Evolutionary conservation across 305 asterid species (phyloP).

Genomic region (Fraxinus greggii): DNA sequence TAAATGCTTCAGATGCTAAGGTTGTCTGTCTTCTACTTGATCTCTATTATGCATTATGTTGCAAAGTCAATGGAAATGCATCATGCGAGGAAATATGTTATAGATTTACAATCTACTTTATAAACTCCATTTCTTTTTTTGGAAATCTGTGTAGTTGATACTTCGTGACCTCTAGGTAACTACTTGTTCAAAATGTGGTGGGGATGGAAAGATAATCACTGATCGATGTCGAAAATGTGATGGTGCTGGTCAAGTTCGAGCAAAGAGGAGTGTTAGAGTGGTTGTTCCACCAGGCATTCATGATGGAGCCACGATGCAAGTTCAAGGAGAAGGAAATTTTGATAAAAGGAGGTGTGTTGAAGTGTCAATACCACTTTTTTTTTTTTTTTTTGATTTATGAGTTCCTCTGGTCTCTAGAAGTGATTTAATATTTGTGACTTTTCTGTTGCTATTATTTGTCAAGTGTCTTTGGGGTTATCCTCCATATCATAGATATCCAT

Average conservation of each 20-base stretch:
- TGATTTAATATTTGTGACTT: conserved; percentile 17
- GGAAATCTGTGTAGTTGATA: conserved; percentile 47
- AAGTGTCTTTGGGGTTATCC: background rate
- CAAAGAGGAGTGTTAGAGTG: conserved; percentile 62
- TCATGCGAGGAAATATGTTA: background rate
- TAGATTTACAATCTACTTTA: conserved; percentile 11
- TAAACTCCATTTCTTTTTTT: conserved; percentile 30
- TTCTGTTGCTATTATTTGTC: background rate
- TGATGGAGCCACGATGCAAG: conserved; percentile 76
- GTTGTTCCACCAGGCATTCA: conserved; percentile 80
- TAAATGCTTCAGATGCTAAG: background rate
- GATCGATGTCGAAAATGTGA: conserved; percentile 74
- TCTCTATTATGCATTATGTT: background rate
- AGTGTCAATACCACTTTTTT: conserved; percentile 13
- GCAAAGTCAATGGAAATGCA: conserved; percentile 10
- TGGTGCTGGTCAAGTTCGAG: conserved; percentile 64
- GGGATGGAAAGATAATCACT: conserved; percentile 79
- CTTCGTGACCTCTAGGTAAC: conserved; percentile 70
- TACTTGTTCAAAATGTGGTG: conserved; percentile 76
- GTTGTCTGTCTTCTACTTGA: background rate
- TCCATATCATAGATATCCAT: background rate
- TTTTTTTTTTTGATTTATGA: conserved; percentile 14
- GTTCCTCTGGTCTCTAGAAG: conserved; percentile 13
- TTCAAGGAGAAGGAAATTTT: conserved; percentile 85
- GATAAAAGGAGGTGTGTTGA: conserved; percentile 66